Conservation (phyloP, 345 rosid genomes). For the Ricinus communis region DNA sequence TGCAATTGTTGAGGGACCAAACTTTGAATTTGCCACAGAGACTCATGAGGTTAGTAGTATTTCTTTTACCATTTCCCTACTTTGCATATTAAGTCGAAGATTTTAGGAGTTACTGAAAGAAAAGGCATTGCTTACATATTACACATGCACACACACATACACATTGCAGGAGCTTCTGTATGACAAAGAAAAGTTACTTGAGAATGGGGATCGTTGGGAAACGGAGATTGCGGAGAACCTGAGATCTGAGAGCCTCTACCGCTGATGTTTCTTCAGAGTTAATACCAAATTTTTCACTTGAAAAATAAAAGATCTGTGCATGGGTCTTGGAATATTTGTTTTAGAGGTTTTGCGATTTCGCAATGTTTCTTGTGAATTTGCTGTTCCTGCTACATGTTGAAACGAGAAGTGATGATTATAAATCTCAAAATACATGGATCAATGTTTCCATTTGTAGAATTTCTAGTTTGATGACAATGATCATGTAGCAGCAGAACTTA, state of each 20-base stretch:
- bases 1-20: constrained; percentile 97
- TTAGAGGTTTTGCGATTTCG: constrained; percentile 4
- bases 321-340: constrained; percentile 24
- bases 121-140: not conserved
- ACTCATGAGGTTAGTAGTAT: constrained; percentile 73
- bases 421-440: not conserved
- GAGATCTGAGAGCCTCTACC: constrained; percentile 90
- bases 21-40: constrained; percentile 94
- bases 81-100: not conserved
- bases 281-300: not conserved
- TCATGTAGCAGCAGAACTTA: not conserved
- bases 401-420: not conserved
- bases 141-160: too few species aligned
- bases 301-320: constrained; percentile 33
- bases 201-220: constrained; percentile 98
- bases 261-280: constrained; percentile 36
- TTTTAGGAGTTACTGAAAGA: not conserved
- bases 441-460: not conserved
- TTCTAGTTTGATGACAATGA: not conserved
- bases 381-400: constrained; percentile 9
- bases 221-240: constrained; percentile 97
- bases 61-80: not conserved
- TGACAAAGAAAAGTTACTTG: constrained; percentile 94
- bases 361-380: constrained; percentile 7
- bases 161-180: constrained; percentile 78